Evolutionary conservation across 495 filamentous ascomycete genomes (phyloP), one percentile per base, ranked within the genome.

Genomic region (Daldinia childiae): DNA sequence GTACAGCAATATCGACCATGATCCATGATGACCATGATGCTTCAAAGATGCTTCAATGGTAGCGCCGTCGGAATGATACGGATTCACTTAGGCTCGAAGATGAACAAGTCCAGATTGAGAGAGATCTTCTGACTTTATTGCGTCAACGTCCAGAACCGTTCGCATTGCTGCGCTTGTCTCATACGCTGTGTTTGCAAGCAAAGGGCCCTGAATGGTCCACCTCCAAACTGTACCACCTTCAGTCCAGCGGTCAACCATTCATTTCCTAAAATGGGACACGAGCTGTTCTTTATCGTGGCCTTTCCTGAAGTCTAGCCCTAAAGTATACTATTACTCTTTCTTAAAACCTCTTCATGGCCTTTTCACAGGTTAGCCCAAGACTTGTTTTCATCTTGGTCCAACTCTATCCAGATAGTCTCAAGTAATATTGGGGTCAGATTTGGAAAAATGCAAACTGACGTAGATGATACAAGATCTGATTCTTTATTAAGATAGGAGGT

Each of bases 101-200:
- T 39, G 38, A 62, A 51, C 14, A 59, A 56, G 48, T 60, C 58
- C 19, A 64, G 54, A 67, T 72, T 54, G 12, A 36, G 36, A 32
- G 43, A 72, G 38, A 19, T 51, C 41, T 34, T 19, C 27, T 51
- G 19, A 45, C 26, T 41, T 38, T 52, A 11, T 60, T 6, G 43
- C 34, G 27, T 64, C 29, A 41, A 61, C 59, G 34, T 62, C 64
- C 29, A 67, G 64, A 60, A 67, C 64, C 48, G 64, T 61, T 68
- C 64, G 64, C 64, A 64, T 38, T 29, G 27, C 69, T 60, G 60
- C 39, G 45, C 59, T 57, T 72, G 69, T 72, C 69, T 72, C 69
- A 72, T 72, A 57, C 64, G 69, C 43, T 51, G 69, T 72, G 69
- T 72, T 72, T 72, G 69, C 69, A 60, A 60, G 59, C 38, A 15